A percentile compares a stretch with the other conserved stretches of the same genome.
Evolutionary conservation across 116 monocot genomes (phyloP).

Genomic region (Phalaenopsis hybrid): DNA sequence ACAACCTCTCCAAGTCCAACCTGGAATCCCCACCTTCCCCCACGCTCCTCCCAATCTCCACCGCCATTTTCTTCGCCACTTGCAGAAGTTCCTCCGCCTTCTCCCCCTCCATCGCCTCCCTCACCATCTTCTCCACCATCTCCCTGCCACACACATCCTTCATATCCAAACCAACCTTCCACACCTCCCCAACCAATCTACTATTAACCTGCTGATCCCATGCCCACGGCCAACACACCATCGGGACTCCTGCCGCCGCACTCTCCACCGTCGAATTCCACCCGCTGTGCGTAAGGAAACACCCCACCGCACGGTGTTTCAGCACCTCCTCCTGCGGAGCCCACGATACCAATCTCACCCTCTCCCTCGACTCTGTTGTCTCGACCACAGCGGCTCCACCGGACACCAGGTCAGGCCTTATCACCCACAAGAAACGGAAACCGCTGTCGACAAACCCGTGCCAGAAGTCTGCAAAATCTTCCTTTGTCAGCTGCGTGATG

Average conservation of each 20-base stretch:
- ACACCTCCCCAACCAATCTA: constrained; percentile 24
- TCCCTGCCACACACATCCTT: constrained; percentile 17
- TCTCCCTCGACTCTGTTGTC: constrained; percentile 5
- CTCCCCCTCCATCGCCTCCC: constrained; percentile 20
- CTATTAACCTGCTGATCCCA: constrained; percentile 22
- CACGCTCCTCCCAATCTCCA: too few species aligned
- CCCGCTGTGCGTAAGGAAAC: constrained; percentile 30
- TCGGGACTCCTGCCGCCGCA: constrained; percentile 24
- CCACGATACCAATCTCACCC: constrained; percentile 18
- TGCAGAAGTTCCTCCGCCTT: neutral
- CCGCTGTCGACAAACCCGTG: constrained; percentile 12
- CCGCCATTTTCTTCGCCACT: too few species aligned
- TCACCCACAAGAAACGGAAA: constrained; percentile 29
- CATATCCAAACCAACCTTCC: constrained; percentile 34
- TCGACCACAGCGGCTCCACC: neutral
- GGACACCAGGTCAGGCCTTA: constrained; percentile 1
- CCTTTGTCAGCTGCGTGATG: constrained; percentile 6
- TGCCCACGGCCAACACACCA: constrained; percentile 21
- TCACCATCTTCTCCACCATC: constrained; percentile 21
- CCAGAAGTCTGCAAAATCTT: constrained; percentile 22
- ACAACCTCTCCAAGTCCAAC: neutral
- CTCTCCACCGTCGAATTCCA: constrained; percentile 45
- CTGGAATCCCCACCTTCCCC: neutral
- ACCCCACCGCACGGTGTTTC: constrained; percentile 22
- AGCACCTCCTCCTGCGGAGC: constrained; percentile 20